phyloP scores from a whole-genome alignment of 2,329 filamentous ascomycete species.

The Fusarium brevicatenulatum region DNA sequence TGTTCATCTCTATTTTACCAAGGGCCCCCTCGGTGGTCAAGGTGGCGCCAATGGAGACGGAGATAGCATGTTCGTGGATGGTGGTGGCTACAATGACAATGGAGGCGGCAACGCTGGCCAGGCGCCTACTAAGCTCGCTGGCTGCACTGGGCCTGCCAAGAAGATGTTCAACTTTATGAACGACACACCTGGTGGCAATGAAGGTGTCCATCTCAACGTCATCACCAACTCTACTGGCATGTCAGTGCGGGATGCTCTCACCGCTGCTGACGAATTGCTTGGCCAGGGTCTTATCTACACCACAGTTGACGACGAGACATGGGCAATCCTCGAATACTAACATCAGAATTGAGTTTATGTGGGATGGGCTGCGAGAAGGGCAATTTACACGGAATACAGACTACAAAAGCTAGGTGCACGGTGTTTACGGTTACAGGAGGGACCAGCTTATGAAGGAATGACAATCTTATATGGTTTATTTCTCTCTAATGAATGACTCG shows the following conservation, averaged over 20 bases:
- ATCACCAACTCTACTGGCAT: conserved; percentile 75
- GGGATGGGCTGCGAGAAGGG: neutral
- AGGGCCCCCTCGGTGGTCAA: conserved; percentile 66
- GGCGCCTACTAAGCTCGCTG: conserved; percentile 52
- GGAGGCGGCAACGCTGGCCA: conserved; percentile 52
- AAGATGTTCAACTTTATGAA: conserved; percentile 78
- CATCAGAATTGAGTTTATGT: neutral
- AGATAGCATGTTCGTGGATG: conserved; percentile 68
- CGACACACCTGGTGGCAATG: conserved; percentile 75
- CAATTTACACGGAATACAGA: conserved; percentile 14
- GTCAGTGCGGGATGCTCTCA: conserved; percentile 74
- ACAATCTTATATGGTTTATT: conserved; percentile 34
- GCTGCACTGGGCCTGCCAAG: conserved; percentile 67
- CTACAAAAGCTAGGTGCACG: conserved; percentile 38
- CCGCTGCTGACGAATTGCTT: conserved; percentile 84
- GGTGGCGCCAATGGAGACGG: conserved; percentile 54
- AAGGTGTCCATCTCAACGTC: conserved; percentile 83
- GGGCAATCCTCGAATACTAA: conserved; percentile 80
- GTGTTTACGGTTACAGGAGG: conserved; percentile 40
- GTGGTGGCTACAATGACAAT: conserved; percentile 54
- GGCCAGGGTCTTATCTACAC: conserved; percentile 82
- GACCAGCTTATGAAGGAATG: conserved; percentile 43
- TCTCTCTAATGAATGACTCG: conserved; percentile 43
- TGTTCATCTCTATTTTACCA: conserved; percentile 85
- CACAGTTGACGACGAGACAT: conserved; percentile 92